Evolutionary conservation across 208 protist species (phyloP).

Genomic region (Naegleria lovaniensis): DNA sequence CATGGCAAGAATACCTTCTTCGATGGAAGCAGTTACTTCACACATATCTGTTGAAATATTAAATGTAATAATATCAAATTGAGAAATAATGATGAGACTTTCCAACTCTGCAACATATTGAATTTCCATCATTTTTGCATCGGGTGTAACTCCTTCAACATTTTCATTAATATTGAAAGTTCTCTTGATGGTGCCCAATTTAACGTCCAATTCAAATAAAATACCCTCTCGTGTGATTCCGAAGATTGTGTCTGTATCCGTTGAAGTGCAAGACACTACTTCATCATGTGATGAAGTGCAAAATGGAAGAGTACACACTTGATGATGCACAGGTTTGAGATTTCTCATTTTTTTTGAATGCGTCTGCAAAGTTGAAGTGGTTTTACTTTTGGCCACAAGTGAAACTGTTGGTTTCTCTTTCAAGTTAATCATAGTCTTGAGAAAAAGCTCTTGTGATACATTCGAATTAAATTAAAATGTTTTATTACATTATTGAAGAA

Average conservation of each 20-base stretch:
- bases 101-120: constrained; percentile 19
- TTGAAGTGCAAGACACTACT: background rate
- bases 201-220: background rate
- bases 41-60: background rate
- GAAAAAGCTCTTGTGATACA: too few relatives aligned
- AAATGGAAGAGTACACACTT: background rate
- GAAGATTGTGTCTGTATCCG: background rate
- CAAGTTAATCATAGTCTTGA: too few relatives aligned
- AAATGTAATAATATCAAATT: constrained; percentile 17
- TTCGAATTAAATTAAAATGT: too few relatives aligned
- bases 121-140: background rate
- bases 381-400: too few relatives aligned
- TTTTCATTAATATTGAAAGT: background rate
- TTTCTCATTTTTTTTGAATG: constrained; percentile 9
- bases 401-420: too few relatives aligned
- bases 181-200: background rate
- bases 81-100: background rate
- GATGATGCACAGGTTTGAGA: background rate
- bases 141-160: background rate
- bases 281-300: background rate
- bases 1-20: constrained; percentile 28
- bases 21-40: constrained; percentile 22
- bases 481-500: too few relatives aligned
- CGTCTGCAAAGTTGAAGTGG: too few relatives aligned
- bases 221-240: background rate